A percentile compares a stretch with the other conserved stretches of the same genome.
Conservation (phyloP, 108 stramenopile species). For the Cyclotella sp. region DNA sequence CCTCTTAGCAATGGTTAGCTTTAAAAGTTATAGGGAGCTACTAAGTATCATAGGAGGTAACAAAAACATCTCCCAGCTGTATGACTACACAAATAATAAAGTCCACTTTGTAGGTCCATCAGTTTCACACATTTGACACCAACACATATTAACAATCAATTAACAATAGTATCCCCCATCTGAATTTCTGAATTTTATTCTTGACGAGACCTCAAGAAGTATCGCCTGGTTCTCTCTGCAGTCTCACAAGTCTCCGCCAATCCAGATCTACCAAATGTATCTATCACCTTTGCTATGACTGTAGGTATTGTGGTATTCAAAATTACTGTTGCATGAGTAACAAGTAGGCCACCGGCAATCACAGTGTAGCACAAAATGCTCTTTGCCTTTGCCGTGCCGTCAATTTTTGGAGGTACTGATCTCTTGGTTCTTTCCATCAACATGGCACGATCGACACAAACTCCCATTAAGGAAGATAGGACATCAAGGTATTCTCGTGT, state of each 20-base stretch:
- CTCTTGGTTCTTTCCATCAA: conserved; percentile 16
- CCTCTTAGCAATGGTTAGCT: no score
- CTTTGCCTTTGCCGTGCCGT: conserved; percentile 15
- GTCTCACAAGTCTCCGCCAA: conserved; percentile 15
- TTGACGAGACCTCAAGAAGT: conserved; percentile 2
- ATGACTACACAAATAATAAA: no score
- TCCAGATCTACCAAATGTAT: conserved; percentile 3
- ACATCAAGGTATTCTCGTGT: not conserved
- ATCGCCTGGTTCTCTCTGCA: conserved; percentile 11
- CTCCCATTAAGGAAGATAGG: conserved; percentile 7
- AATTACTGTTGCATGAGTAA: conserved; percentile 12
- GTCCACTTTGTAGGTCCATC: no score
- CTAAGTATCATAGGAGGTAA: no score
- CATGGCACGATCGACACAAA: conserved; percentile 8
- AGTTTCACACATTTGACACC: no score
- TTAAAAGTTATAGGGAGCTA: no score
- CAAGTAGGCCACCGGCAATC: conserved; percentile 1
- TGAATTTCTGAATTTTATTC: not conserved
- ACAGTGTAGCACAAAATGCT: conserved; percentile 14
- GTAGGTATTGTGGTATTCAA: conserved; percentile 15
- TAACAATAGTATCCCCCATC: no score
- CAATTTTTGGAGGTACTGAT: conserved; percentile 17
- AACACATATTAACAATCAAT: no score
- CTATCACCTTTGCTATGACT: conserved; percentile 4
- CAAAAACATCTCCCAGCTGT: no score